Percentiles rank a stretch among this genome's conserved stretches.
These are phyloP conservation scores for Dimargaris cristalligena DNA, from an alignment of 192 early-diverging fungal genomes.

Conservation along the genomic window DNA sequence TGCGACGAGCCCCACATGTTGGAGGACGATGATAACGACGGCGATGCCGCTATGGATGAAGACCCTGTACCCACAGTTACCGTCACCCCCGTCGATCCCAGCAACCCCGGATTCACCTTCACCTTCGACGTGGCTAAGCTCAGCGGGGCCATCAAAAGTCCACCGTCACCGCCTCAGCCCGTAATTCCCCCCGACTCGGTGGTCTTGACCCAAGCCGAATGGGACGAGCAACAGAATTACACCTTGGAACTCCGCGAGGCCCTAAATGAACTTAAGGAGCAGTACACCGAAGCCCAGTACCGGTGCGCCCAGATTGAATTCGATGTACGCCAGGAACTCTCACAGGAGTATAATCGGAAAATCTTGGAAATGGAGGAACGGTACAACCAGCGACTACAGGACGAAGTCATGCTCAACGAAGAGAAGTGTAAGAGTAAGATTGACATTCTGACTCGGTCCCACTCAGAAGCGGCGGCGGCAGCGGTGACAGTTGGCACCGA, in stretches of 20 bases:
- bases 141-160: slow-evolving; percentile 16
- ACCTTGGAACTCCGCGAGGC: slow-evolving; percentile 16
- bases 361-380: slow-evolving; percentile 27
- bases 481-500: too few species aligned
- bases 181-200: slow-evolving; percentile 19
- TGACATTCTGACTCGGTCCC: slow-evolving; percentile 26
- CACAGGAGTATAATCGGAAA: slow-evolving; percentile 23
- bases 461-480: not conserved
- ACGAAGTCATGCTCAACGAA: slow-evolving; percentile 21
- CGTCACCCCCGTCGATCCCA: slow-evolving; percentile 5
- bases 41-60: not conserved
- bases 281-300: slow-evolving; percentile 31
- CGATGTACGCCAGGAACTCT: slow-evolving; percentile 34
- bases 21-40: not conserved
- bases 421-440: slow-evolving; percentile 24
- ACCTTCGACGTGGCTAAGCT: not conserved
- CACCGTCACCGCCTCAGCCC: slow-evolving; percentile 12
- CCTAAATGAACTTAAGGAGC: slow-evolving; percentile 12
- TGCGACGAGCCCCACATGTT: not conserved
- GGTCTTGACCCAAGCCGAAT: slow-evolving; percentile 19
- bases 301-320: slow-evolving; percentile 31
- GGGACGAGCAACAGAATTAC: slow-evolving; percentile 23
- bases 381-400: slow-evolving; percentile 21
- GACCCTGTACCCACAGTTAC: slow-evolving; percentile 7
- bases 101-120: slow-evolving; percentile 11